A percentile compares a stretch with the other conserved stretches of the same genome.
phyloP scores from a whole-genome alignment of 306 rosid species.

The Glycine latifolia region DNA sequence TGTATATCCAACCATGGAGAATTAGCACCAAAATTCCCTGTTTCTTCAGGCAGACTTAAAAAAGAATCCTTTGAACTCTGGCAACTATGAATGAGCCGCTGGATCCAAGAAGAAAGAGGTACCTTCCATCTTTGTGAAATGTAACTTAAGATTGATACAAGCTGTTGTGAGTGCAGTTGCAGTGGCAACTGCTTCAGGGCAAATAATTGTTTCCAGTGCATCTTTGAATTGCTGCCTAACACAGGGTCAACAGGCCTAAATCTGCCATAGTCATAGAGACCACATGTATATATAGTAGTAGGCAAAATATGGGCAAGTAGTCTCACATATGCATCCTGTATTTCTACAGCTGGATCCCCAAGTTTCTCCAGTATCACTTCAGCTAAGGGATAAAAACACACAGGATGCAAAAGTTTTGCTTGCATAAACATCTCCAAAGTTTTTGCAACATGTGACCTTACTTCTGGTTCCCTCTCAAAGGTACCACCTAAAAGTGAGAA shows the following conservation, averaged over 20 bases:
- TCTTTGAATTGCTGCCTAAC: constrained; percentile 61
- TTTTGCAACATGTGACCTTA: constrained; percentile 77
- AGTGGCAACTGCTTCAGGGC: constrained; percentile 85
- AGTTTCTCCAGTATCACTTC: constrained; percentile 84
- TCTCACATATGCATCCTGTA: constrained; percentile 68
- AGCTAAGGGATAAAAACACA: constrained; percentile 73
- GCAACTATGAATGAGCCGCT: constrained; percentile 83
- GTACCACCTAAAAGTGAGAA: constrained; percentile 76
- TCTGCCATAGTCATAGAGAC: constrained; percentile 70
- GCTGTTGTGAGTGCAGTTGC: constrained; percentile 86
- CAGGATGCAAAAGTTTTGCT: constrained; percentile 82
- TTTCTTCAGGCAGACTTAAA: constrained; percentile 73
- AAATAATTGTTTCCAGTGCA: constrained; percentile 94
- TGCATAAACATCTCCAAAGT: constrained; percentile 81
- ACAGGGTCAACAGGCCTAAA: constrained; percentile 59
- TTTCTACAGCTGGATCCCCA: constrained; percentile 84
- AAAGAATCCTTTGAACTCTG: constrained; percentile 68
- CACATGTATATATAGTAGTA: constrained; percentile 76
- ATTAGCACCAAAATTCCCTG: constrained; percentile 59
- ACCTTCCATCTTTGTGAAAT: constrained; percentile 96
- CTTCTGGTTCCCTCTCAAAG: constrained; percentile 82
- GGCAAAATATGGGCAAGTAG: constrained; percentile 81
- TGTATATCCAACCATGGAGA: constrained; percentile 74
- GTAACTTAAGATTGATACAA: constrained; percentile 89
- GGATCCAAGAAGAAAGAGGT: constrained; percentile 96